phyloP scores from a whole-genome alignment of 768 basidiomycete genomes.

The Boletus speciosus region DNA sequence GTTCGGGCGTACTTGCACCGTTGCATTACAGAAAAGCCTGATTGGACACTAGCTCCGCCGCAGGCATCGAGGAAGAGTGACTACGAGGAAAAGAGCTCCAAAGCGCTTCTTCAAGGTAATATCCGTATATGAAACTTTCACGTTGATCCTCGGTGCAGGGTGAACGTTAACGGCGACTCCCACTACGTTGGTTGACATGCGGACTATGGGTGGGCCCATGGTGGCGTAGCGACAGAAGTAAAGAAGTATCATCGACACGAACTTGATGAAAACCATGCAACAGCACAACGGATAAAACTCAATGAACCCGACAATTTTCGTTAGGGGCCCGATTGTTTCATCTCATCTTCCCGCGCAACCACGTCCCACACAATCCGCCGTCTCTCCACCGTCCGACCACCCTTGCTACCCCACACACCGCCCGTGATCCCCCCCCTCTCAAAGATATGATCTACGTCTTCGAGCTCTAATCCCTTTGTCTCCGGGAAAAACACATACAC shows the following conservation, averaged over 20 bases:
- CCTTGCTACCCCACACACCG: neutral
- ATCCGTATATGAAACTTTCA: too few relatives aligned
- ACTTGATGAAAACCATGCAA: too few relatives aligned
- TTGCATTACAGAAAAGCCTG: neutral
- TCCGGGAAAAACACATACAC: neutral
- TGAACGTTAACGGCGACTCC: too few relatives aligned
- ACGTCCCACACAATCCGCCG: neutral
- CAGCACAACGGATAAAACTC: too few relatives aligned
- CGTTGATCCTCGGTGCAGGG: too few relatives aligned
- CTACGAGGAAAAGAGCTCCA: too few relatives aligned
- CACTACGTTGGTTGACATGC: too few relatives aligned
- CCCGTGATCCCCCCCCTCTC: neutral
- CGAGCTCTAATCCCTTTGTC: neutral
- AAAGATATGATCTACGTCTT: neutral
- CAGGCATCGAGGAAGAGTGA: neutral
- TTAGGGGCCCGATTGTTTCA: neutral
- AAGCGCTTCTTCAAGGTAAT: too few relatives aligned
- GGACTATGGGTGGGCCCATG: too few relatives aligned
- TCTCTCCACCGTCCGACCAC: neutral
- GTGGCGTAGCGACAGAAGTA: too few relatives aligned
- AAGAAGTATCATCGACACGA: too few relatives aligned
- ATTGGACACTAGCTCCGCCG: neutral
- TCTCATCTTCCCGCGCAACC: neutral
- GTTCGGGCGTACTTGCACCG: neutral
- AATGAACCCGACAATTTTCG: too few relatives aligned